Conservation (phyloP, 139 green algal genomes). For the Haematococcus sp. region DNA sequence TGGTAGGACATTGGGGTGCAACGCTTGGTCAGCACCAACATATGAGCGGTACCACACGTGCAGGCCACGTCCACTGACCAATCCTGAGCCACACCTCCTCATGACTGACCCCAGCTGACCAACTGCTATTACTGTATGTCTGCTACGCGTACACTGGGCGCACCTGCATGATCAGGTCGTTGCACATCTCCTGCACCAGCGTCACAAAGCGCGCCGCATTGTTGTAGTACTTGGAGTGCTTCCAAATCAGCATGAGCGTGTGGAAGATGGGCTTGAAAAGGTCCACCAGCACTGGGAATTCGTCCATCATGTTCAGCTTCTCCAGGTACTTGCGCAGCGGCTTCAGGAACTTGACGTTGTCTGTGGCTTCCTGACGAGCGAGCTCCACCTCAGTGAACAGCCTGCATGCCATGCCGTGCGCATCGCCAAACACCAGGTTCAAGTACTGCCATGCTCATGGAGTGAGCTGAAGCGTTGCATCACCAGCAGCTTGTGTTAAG, state of each 20-base stretch:
- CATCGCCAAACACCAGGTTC: too few species aligned
- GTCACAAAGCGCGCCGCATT: slow-evolving; percentile 73
- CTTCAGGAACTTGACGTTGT: slow-evolving; percentile 79
- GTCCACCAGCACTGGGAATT: slow-evolving; percentile 70
- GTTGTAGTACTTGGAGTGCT: slow-evolving; percentile 82
- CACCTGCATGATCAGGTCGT: slow-evolving; percentile 87
- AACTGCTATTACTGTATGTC: too few species aligned
- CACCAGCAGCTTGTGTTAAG: too few species aligned
- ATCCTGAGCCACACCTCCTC: too few species aligned
- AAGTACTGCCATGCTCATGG: too few species aligned
- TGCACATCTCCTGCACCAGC: slow-evolving; percentile 84
- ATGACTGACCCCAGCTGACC: too few species aligned
- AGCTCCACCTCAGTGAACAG: slow-evolving; percentile 53
- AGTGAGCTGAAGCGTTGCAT: too few species aligned
- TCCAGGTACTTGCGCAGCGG: slow-evolving; percentile 76
- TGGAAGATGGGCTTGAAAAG: slow-evolving; percentile 89
- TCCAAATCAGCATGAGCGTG: slow-evolving; percentile 89
- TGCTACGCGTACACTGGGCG: too few species aligned
- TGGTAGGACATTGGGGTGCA: neutral
- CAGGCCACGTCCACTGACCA: too few species aligned
- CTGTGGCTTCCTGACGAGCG: slow-evolving; percentile 66
- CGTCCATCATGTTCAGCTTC: slow-evolving; percentile 76
- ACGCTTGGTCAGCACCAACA: too few species aligned
- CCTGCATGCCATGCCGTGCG: neutral
- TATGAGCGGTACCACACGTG: too few species aligned